Conservation (phyloP, 2,329 filamentous ascomycete species). For the Nemania sp. region DNA sequence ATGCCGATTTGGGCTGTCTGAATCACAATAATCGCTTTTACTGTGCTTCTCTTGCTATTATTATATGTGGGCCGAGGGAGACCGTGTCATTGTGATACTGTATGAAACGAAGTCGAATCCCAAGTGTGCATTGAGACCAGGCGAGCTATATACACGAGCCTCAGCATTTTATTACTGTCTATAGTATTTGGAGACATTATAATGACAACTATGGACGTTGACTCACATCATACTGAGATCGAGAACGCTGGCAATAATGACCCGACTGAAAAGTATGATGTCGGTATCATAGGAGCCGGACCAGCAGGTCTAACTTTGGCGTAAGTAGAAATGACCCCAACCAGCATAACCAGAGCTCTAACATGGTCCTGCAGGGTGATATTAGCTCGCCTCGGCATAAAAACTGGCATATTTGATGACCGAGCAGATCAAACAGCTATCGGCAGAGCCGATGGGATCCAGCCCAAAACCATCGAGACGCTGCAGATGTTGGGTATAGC, state of each 20-base stretch:
- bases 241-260: not conserved
- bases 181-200: not conserved
- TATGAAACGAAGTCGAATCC: not conserved
- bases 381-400: slow-evolving; percentile 67
- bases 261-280: slow-evolving; percentile 31
- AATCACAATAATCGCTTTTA: not conserved
- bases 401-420: slow-evolving; percentile 68
- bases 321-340: slow-evolving; percentile 26
- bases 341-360: slow-evolving; percentile 7
- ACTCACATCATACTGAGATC: not conserved
- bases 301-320: slow-evolving; percentile 61
- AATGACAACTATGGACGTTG: not conserved
- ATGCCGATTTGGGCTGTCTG: too few species aligned
- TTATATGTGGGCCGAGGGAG: not conserved
- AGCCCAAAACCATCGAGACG: slow-evolving; percentile 79
- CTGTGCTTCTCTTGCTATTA: not conserved
- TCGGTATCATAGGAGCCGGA: slow-evolving; percentile 59
- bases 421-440: slow-evolving; percentile 68
- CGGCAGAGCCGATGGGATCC: slow-evolving; percentile 68
- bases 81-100: too few species aligned
- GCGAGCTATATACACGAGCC: not conserved
- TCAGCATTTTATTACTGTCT: not conserved
- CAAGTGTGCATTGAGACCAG: too few species aligned
- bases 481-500: slow-evolving; percentile 73
- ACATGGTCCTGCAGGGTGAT: slow-evolving; percentile 41